Conservation (phyloP, 257 asterid species). For the Rauvolfia tetraphylla region DNA sequence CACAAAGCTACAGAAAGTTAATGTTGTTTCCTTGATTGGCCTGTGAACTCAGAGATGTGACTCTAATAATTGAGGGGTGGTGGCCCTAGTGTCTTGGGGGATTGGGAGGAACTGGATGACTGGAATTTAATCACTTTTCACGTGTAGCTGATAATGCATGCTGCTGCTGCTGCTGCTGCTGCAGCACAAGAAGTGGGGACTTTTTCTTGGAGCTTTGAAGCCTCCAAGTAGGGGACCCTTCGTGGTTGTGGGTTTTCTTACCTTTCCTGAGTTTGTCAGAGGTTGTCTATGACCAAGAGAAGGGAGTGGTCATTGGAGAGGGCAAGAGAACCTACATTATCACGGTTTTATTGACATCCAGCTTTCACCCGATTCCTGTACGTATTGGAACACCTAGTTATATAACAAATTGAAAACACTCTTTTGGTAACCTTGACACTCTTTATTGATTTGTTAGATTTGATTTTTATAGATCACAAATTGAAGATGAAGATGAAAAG, state of each 20-base stretch:
- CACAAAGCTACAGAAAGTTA: background rate
- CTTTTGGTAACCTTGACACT: too few relatives aligned
- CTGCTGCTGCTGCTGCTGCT: too few relatives aligned
- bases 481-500: too few relatives aligned
- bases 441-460: too few relatives aligned
- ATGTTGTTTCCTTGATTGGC: background rate
- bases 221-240: background rate
- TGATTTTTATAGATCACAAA: too few relatives aligned
- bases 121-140: slow-evolving; percentile 17
- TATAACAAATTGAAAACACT: background rate
- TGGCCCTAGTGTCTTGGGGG: background rate
- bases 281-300: background rate
- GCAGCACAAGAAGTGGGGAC: slow-evolving; percentile 9
- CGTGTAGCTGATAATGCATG: slow-evolving; percentile 9
- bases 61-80: slow-evolving; percentile 16
- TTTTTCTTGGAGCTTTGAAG: background rate
- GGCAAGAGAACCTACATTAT: too few relatives aligned
- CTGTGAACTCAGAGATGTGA: background rate
- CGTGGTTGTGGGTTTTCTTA: slow-evolving; percentile 1
- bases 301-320: too few relatives aligned
- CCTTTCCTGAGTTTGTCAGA: background rate
- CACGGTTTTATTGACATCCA: too few relatives aligned
- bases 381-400: background rate
- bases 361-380: too few relatives aligned
- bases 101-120: slow-evolving; percentile 3